These are phyloP conservation scores for Melocanna baccifera DNA, from an alignment of 176 grass and related monocot species.

Conservation along the genomic window DNA sequence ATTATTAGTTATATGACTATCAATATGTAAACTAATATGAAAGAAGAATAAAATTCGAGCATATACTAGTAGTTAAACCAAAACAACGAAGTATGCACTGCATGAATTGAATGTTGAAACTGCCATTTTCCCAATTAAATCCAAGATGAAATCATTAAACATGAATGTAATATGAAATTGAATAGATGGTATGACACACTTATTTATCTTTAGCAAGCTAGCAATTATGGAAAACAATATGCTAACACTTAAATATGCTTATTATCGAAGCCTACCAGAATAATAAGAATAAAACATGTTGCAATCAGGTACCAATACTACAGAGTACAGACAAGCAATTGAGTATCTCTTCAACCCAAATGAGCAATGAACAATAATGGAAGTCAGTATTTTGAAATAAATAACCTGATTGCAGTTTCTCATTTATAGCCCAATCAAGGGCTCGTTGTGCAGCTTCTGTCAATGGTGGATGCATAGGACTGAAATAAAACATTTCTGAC, in stretches of 20 bases:
- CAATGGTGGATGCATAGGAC: slow-evolving; percentile 65
- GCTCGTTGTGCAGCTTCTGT: slow-evolving; percentile 67
- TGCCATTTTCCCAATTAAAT: slow-evolving; percentile 20
- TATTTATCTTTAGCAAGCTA: slow-evolving; percentile 11
- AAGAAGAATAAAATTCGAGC: not conserved
- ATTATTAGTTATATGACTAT: not conserved
- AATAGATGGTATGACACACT: not conserved
- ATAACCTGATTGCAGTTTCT: slow-evolving; percentile 82
- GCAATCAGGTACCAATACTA: not conserved
- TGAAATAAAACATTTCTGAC: slow-evolving; percentile 68
- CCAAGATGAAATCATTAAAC: slow-evolving; percentile 17
- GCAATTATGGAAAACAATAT: not conserved
- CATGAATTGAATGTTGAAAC: slow-evolving; percentile 24
- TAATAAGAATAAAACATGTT: slow-evolving; percentile 13
- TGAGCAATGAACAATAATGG: not conserved
- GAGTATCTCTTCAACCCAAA: not conserved
- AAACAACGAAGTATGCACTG: not conserved
- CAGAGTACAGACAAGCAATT: not conserved
- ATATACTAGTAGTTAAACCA: slow-evolving; percentile 1
- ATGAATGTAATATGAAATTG: not conserved
- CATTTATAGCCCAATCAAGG: slow-evolving; percentile 75
- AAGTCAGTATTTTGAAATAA: not conserved
- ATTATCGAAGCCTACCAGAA: slow-evolving; percentile 20
- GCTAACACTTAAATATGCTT: not conserved
- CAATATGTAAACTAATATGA: not conserved